Evolutionary conservation across 441 rosid species (phyloP), one percentile per base, ranked within the genome.

Genomic region (Euphorbia celastroides): DNA sequence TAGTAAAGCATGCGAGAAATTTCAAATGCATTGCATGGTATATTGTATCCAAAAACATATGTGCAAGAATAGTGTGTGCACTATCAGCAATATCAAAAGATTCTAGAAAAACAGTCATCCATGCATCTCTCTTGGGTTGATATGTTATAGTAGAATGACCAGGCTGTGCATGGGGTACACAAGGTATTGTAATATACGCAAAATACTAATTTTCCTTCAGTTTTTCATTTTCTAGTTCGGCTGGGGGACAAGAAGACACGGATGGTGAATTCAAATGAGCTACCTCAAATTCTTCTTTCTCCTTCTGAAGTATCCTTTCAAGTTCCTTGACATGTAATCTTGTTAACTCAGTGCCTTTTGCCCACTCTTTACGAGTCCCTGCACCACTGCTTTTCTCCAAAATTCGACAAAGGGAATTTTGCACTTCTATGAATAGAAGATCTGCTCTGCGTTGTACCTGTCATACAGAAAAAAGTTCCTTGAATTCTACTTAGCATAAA

Each of bases 241-340:
- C n/a, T 7, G 10, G 14, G 56, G 30, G 20, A 2, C 31, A 19
- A 42, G 50, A 31, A 34, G 27, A 50, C 14, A 14, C n/a, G 16
- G 46, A 71, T 36, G 44, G 30, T 26, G 17, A 65, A 62, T 69
- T 51, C 41, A 68, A 75, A 72, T 51, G 58, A 65, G 57, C 74
- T 80, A 94, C 99, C 89, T 86, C 87, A 44, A 86, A 84, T 72
- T 94, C 96, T 64, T 70, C 80, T 79, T 79, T 91, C 79, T 91
- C 97, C 79, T 77, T 80, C 68, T 81, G 88, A 38, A 93, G 70
- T 74, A 82, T 68, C 75, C 62, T 76, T 82, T 83, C 83, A 54
- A 88, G 82, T 72, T 86, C 90, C 36, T 71, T 67, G 77, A 83
- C 69, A 69, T 70, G 82, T 64, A 70, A 79, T 79, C 82, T 82